Conservation (phyloP, 768 basidiomycete genomes). For the Mycena olivaceomarginata region DNA sequence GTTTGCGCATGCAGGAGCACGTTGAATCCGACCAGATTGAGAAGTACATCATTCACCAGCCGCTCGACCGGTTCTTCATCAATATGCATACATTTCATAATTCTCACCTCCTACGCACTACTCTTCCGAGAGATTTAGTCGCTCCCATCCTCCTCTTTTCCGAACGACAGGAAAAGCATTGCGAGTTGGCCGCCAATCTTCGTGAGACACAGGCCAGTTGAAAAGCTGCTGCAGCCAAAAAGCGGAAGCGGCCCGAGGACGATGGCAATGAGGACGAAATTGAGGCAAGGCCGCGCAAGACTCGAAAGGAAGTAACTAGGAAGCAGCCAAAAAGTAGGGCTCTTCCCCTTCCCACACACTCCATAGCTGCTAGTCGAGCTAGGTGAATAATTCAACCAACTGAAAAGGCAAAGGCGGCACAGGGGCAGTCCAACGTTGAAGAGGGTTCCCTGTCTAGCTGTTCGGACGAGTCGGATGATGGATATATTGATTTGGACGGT, state of each 20-base stretch:
- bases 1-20: slow-evolving; percentile 3
- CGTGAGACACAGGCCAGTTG: too few relatives aligned
- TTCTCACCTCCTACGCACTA: too few relatives aligned
- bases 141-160: background rate
- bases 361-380: background rate
- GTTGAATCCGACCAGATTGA: slow-evolving; percentile 1
- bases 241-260: too few relatives aligned
- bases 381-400: background rate
- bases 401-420: background rate
- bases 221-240: too few relatives aligned
- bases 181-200: background rate
- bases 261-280: too few relatives aligned
- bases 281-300: background rate
- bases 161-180: background rate
- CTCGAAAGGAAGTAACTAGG: background rate
- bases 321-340: background rate
- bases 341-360: background rate
- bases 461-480: background rate
- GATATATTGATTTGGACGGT: background rate
- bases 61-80: background rate
- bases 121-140: background rate
- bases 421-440: background rate
- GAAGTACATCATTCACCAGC: background rate
- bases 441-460: background rate
- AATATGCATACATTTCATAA: background rate